phyloP scores from a whole-genome alignment of 441 rosid genomes.

The Eruca vesicaria region DNA sequence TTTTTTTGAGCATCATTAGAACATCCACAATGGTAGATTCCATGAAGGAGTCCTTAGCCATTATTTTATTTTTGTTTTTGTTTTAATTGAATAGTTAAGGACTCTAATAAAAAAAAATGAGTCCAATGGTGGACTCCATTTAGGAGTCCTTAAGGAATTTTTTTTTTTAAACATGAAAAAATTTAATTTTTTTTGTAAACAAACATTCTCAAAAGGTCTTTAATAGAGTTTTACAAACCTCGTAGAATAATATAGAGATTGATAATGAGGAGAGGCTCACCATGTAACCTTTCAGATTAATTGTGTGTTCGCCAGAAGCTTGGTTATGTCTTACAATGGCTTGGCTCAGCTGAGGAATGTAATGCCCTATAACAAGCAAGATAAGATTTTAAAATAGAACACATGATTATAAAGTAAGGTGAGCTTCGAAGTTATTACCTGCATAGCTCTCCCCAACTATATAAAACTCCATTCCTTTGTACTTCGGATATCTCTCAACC shows the following conservation, averaged over 20 bases:
- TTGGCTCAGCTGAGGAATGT: slow-evolving; percentile 93
- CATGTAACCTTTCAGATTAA: slow-evolving; percentile 92
- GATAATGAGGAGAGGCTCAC: slow-evolving; percentile 39
- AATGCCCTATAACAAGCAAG: slow-evolving; percentile 64
- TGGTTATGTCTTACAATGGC: slow-evolving; percentile 66
- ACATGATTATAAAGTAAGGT: background rate
- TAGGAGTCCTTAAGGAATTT: no score
- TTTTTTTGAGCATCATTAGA: no score
- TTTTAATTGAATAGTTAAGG: no score
- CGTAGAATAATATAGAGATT: background rate
- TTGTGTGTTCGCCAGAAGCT: slow-evolving; percentile 39
- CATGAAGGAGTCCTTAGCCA: no score
- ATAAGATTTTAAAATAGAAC: background rate
- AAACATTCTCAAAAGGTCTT: no score
- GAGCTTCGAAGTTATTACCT: slow-evolving; percentile 41
- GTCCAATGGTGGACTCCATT: no score
- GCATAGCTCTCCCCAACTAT: slow-evolving; percentile 90
- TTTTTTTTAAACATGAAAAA: no score
- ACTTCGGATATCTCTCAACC: slow-evolving; percentile 91
- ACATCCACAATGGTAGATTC: no score
- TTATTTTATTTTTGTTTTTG: no score
- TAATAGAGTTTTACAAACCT: slow-evolving; percentile 41
- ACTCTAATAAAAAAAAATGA: no score
- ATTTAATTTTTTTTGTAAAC: no score
- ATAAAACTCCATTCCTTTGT: slow-evolving; percentile 79